Conservation (phyloP, 1,139 yeast genomes). For the Lodderomyces pseudojiufengensis region DNA sequence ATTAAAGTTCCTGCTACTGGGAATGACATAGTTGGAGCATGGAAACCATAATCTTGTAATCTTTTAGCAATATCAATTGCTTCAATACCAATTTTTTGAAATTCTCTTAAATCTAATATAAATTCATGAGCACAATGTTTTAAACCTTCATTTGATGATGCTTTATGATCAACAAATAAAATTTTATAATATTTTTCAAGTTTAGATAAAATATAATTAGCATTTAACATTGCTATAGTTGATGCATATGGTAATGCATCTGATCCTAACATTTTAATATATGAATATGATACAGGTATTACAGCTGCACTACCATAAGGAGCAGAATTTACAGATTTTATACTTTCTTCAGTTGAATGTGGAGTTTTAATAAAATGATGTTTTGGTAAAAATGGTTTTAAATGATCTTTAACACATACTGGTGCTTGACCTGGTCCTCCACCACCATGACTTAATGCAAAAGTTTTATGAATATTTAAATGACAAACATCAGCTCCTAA, state of each 20-base stretch:
- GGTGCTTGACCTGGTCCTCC: slow-evolving; percentile 99
- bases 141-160: slow-evolving; percentile 37
- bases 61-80: slow-evolving; percentile 97
- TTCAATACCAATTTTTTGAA: slow-evolving; percentile 78
- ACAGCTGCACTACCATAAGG: slow-evolving; percentile 96
- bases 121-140: slow-evolving; percentile 96
- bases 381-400: slow-evolving; percentile 77
- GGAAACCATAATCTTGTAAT: slow-evolving; percentile 96
- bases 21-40: slow-evolving; percentile 98
- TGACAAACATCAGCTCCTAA: slow-evolving; percentile 99
- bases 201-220: slow-evolving; percentile 88
- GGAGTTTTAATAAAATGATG: slow-evolving; percentile 66
- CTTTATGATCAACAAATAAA: slow-evolving; percentile 59
- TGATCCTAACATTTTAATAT: slow-evolving; percentile 91
- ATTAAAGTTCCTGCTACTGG: slow-evolving; percentile 96
- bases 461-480: slow-evolving; percentile 92
- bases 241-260: slow-evolving; percentile 81
- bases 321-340: slow-evolving; percentile 82
- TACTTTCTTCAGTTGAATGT: slow-evolving; percentile 52
- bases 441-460: slow-evolving; percentile 98
- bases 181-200: slow-evolving; percentile 69
- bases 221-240: slow-evolving; percentile 85
- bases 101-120: slow-evolving; percentile 84
- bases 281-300: slow-evolving; percentile 89
- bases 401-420: slow-evolving; percentile 84